Percentiles rank a stretch among this genome's conserved stretches.
Conservation (phyloP, 371 early-diverging fungal species). For the Mucor racemosus region DNA sequence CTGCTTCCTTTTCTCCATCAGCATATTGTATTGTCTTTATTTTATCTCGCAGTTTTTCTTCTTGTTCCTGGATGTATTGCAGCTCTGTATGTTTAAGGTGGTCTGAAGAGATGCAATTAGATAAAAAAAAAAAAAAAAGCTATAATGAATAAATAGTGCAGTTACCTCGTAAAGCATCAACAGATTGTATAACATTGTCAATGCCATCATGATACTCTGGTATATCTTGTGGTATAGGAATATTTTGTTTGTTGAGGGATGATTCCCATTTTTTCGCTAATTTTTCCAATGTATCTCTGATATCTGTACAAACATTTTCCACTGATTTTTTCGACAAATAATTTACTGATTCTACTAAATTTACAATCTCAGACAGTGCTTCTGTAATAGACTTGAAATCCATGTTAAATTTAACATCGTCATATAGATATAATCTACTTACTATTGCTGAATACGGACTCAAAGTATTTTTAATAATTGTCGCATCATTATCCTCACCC, state of each 20-base stretch:
- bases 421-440: neutral
- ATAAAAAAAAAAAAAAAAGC: too few relatives aligned
- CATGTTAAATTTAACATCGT: neutral
- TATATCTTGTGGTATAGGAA: neutral
- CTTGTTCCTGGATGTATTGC: slow-evolving; percentile 5
- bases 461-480: neutral
- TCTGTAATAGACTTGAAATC: neutral
- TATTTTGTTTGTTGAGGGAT: neutral
- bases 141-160: too few relatives aligned
- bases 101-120: neutral
- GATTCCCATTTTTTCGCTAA: slow-evolving; percentile 15
- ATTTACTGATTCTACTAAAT: neutral
- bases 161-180: slow-evolving; percentile 15
- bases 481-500: neutral
- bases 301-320: slow-evolving; percentile 6
- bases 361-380: neutral
- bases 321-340: slow-evolving; percentile 1
- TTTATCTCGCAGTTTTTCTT: neutral
- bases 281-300: slow-evolving; percentile 7
- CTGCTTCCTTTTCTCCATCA: neutral
- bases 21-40: neutral
- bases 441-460: slow-evolving; percentile 9
- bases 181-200: slow-evolving; percentile 12
- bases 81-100: slow-evolving; percentile 6
- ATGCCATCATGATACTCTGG: slow-evolving; percentile 9